phyloP scores from a whole-genome alignment of 2,329 filamentous ascomycete genomes.

The Juglanconis oblonga region DNA sequence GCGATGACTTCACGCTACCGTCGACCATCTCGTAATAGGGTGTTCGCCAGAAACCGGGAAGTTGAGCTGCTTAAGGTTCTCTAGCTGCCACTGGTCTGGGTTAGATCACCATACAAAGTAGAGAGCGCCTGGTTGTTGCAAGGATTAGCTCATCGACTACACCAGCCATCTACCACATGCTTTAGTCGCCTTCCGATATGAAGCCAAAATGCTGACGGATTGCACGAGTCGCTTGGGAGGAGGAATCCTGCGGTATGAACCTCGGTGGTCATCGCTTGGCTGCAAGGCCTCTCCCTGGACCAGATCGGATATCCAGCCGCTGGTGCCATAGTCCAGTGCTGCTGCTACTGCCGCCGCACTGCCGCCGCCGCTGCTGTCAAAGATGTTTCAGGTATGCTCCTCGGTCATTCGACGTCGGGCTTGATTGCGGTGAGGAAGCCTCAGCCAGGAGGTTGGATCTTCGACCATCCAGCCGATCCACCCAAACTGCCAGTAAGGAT shows the following conservation, averaged over 20 bases:
- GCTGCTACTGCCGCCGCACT: not conserved
- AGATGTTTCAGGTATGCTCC: slow-evolving; percentile 1
- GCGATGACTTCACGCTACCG: too few species aligned
- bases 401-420: not conserved
- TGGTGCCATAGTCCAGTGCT: not conserved
- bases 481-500: not conserved
- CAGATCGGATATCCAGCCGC: not conserved
- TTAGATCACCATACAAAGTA: slow-evolving; percentile 1
- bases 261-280: not conserved
- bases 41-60: slow-evolving; percentile 2
- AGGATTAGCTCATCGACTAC: slow-evolving; percentile 1
- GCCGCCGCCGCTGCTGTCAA: not conserved
- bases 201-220: not conserved
- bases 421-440: not conserved
- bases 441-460: not conserved
- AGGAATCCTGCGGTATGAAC: not conserved
- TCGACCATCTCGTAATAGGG: not conserved
- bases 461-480: not conserved
- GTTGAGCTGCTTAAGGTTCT: not conserved
- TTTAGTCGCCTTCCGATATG: slow-evolving; percentile 7
- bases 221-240: slow-evolving; percentile 1
- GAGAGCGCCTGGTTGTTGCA: not conserved
- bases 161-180: not conserved
- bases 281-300: not conserved
- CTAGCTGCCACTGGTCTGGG: not conserved